A percentile compares a stretch with the other conserved stretches of the same genome.
Conservation (phyloP, 768 basidiomycete species). For the Suillus bovinus region DNA sequence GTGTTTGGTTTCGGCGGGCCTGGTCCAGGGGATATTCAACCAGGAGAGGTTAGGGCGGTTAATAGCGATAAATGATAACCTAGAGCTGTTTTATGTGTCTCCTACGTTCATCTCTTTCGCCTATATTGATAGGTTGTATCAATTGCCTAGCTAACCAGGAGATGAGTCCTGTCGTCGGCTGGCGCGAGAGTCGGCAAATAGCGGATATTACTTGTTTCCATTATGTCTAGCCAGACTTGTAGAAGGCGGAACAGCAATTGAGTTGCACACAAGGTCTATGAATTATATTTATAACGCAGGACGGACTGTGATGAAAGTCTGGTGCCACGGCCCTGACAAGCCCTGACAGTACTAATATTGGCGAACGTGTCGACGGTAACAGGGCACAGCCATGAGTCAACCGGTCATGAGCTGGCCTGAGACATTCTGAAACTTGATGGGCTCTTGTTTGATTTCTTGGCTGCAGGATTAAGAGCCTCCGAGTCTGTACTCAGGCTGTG, state of each 20-base stretch:
- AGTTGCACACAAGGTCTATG: background rate
- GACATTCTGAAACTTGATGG: too few relatives aligned
- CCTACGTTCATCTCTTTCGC: background rate
- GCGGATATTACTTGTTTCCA: background rate
- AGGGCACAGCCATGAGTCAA: background rate
- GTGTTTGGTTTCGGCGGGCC: constrained; percentile 23
- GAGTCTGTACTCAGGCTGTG: too few relatives aligned
- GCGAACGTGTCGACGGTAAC: background rate
- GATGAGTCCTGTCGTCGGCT: background rate
- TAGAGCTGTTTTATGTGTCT: background rate
- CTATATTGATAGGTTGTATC: background rate
- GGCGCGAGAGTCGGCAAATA: background rate
- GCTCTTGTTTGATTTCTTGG: too few relatives aligned
- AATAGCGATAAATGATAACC: constrained; percentile 2
- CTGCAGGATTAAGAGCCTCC: too few relatives aligned
- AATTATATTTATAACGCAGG: background rate
- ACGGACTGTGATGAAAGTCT: background rate
- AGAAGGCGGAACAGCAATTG: background rate
- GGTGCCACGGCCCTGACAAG: background rate
- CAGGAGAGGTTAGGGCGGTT: constrained; percentile 15
- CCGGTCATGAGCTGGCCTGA: too few relatives aligned
- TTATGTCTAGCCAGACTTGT: background rate
- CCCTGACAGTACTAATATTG: background rate
- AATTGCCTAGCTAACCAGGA: background rate
- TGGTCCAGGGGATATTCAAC: constrained; percentile 17